These are phyloP conservation scores for Daldinia bambusicola DNA, from an alignment of 495 filamentous ascomycete species.

Conservation along the genomic window DNA sequence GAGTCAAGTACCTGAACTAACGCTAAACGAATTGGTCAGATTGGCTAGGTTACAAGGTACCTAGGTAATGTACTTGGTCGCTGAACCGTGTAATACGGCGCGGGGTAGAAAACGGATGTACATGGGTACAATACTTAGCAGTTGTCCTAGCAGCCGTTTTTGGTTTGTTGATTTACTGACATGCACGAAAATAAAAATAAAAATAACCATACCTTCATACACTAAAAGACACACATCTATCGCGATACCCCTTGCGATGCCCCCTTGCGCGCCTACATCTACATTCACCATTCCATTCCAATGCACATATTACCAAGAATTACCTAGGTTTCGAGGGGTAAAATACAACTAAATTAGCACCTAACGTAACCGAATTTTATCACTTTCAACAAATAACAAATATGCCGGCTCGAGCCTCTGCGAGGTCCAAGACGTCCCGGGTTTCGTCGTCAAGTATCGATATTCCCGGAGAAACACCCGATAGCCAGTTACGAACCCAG, in stretches of 20 bases:
- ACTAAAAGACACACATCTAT: neutral
- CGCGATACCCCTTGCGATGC: constrained; percentile 13
- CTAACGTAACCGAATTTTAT: constrained; percentile 11
- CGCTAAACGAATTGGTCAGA: neutral
- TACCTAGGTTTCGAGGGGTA: neutral
- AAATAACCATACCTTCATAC: no score
- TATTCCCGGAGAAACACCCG: constrained; percentile 76
- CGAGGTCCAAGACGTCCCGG: constrained; percentile 66
- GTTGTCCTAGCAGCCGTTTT: constrained; percentile 41
- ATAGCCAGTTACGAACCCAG: constrained; percentile 76
- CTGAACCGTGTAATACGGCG: constrained; percentile 1
- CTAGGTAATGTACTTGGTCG: no score
- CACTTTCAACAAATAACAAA: constrained; percentile 43
- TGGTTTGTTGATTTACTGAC: constrained; percentile 30
- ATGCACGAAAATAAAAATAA: no score
- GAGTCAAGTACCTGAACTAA: no score
- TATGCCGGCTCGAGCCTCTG: constrained; percentile 71
- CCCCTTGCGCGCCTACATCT: constrained; percentile 5
- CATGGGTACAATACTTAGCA: neutral
- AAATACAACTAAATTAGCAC: constrained; percentile 17
- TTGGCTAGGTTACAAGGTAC: no score
- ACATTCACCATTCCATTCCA: neutral
- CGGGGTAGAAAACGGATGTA: neutral
- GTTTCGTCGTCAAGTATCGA: constrained; percentile 71
- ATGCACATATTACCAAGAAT: neutral